phyloP scores from a whole-genome alignment of 257 asterid species.

The Ophiorrhiza pumila region DNA sequence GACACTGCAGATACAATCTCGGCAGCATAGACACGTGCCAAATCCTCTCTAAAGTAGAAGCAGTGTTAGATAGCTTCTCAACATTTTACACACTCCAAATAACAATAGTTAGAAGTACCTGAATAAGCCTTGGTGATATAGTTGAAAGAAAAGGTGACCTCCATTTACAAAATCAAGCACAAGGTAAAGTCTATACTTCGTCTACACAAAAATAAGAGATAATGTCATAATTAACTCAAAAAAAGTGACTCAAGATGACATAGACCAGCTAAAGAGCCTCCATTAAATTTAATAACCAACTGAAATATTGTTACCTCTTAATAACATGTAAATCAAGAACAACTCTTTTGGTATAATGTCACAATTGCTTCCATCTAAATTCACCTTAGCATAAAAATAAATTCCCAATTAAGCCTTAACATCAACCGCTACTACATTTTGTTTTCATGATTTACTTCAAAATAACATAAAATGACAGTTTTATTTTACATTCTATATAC shows the following conservation, averaged over 20 bases:
- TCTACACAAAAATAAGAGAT: conserved; percentile 31
- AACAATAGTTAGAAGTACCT: conserved; percentile 42
- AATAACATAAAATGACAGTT: neutral
- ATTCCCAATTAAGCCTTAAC: neutral
- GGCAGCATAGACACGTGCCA: conserved; percentile 70
- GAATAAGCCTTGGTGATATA: conserved; percentile 74
- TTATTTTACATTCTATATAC: neutral
- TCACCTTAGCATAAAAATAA: neutral
- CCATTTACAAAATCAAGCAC: conserved; percentile 84
- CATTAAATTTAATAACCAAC: neutral
- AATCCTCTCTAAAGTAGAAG: conserved; percentile 57
- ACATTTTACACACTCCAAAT: neutral
- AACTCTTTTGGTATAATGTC: neutral
- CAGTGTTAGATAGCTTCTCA: conserved; percentile 5
- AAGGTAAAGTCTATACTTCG: conserved; percentile 71
- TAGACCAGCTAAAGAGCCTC: neutral
- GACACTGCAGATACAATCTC: conserved; percentile 76
- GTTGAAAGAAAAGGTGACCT: conserved; percentile 89
- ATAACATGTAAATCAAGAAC: neutral
- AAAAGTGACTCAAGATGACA: too few relatives aligned
- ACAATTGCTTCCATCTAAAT: neutral
- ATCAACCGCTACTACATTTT: neutral
- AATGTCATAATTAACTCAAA: conserved; percentile 3
- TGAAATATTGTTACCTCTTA: neutral
- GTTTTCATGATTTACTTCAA: too few relatives aligned